A percentile compares a stretch with the other conserved stretches of the same genome.
phyloP scores from a whole-genome alignment of 2,329 filamentous ascomycete genomes.

The Dactylonectria estremocensis region DNA sequence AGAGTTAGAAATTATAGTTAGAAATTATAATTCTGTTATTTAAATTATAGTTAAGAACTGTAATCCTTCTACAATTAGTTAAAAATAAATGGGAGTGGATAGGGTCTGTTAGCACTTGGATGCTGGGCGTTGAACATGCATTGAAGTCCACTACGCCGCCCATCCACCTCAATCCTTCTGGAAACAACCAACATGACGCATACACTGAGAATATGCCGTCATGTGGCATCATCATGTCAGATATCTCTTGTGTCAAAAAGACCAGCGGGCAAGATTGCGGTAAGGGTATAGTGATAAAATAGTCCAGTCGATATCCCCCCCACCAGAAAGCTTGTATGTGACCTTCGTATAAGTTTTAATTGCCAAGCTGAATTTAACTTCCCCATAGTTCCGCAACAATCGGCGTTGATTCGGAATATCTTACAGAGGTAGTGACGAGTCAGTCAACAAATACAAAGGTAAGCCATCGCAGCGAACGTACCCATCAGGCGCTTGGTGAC shows the following conservation, averaged over 20 bases:
- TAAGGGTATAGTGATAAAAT: neutral
- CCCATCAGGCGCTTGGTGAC: neutral
- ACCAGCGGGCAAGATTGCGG: neutral
- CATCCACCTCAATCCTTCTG: neutral
- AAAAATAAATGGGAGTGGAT: no score
- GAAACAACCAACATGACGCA: neutral
- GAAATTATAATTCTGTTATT: no score
- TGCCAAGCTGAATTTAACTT: neutral
- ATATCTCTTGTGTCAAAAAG: neutral
- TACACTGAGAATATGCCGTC: neutral
- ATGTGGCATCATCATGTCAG: neutral
- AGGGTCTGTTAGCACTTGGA: no score
- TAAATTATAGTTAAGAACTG: no score
- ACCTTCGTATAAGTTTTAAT: neutral
- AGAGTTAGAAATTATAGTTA: no score
- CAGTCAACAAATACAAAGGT: constrained; percentile 7
- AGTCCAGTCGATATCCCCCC: constrained; percentile 9
- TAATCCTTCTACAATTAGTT: no score
- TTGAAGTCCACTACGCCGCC: neutral
- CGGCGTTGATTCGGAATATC: constrained; percentile 6
- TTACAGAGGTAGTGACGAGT: constrained; percentile 5
- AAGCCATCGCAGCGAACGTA: neutral
- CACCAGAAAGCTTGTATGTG: constrained; percentile 8
- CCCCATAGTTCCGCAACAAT: constrained; percentile 1
- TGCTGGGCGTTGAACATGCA: neutral